Percentiles rank a stretch among this genome's conserved stretches.
phyloP scores from a whole-genome alignment of 176 grass and related monocot genomes.

The Triticum turgidum region DNA sequence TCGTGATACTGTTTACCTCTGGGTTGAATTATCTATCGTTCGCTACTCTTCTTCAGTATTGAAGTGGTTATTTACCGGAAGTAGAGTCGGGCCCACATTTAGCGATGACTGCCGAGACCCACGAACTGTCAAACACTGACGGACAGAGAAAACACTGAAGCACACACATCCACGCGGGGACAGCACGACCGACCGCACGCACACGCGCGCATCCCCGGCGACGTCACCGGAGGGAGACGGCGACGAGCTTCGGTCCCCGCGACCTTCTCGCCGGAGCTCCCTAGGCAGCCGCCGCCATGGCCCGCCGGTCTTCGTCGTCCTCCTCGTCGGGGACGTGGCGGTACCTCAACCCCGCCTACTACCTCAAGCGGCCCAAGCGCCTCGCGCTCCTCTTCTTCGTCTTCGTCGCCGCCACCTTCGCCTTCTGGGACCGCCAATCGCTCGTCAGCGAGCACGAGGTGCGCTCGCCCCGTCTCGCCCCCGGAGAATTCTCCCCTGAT shows the following conservation, averaged over 20 bases:
- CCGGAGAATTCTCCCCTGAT: constrained; percentile 16
- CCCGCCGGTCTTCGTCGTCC: constrained; percentile 57
- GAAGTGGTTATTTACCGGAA: constrained; percentile 36
- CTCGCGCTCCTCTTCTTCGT: constrained; percentile 86
- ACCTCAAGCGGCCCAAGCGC: constrained; percentile 95
- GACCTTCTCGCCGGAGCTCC: constrained; percentile 14
- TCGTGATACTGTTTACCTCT: no score
- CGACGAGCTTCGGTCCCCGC: constrained; percentile 45
- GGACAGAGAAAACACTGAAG: constrained; percentile 4
- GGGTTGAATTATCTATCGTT: not conserved
- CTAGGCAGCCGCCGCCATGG: constrained; percentile 29
- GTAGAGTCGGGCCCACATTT: constrained; percentile 32
- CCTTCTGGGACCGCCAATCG: constrained; percentile 92
- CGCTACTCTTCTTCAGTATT: not conserved
- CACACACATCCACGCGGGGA: constrained; percentile 20
- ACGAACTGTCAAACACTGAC: not conserved
- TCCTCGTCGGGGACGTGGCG: constrained; percentile 65
- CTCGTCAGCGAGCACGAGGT: constrained; percentile 90
- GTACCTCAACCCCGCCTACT: constrained; percentile 90
- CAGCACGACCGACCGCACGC: constrained; percentile 1
- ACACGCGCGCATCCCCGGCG: constrained; percentile 40
- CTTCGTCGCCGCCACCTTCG: constrained; percentile 82
- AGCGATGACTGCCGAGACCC: constrained; percentile 19
- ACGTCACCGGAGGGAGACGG: constrained; percentile 33
- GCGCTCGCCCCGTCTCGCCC: constrained; percentile 9